Conservation (phyloP, 2,329 filamentous ascomycete species). For the Aspergillaceae sp. region DNA sequence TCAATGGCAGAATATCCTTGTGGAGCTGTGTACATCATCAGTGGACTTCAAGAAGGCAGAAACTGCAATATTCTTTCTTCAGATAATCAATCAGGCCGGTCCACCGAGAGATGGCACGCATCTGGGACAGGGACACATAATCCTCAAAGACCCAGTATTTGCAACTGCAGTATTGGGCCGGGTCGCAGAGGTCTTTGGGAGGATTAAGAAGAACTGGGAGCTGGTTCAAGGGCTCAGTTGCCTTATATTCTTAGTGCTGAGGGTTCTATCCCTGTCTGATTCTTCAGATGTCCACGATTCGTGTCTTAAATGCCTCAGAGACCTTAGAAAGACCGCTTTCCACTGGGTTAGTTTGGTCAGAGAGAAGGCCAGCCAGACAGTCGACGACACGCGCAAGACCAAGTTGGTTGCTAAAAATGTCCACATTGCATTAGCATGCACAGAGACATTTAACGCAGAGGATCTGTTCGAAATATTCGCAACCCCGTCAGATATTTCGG, state of each 20-base stretch:
- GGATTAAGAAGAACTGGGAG: slow-evolving; percentile 46
- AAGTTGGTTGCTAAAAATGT: slow-evolving; percentile 27
- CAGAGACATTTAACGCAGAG: slow-evolving; percentile 41
- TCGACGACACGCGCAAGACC: slow-evolving; percentile 18
- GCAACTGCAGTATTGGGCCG: slow-evolving; percentile 21
- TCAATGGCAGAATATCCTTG: slow-evolving; percentile 50
- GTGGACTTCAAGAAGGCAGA: slow-evolving; percentile 46
- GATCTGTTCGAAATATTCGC: slow-evolving; percentile 13
- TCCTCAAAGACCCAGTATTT: slow-evolving; percentile 18
- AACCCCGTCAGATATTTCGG: slow-evolving; percentile 16
- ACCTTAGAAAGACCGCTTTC: slow-evolving; percentile 27
- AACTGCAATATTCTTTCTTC: slow-evolving; percentile 41
- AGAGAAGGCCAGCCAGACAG: slow-evolving; percentile 13
- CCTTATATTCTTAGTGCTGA: slow-evolving; percentile 35
- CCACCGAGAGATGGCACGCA: slow-evolving; percentile 9
- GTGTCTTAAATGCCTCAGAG: slow-evolving; percentile 24
- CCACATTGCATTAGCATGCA: slow-evolving; percentile 37
- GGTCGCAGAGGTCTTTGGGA: slow-evolving; percentile 23
- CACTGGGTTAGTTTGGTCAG: slow-evolving; percentile 35
- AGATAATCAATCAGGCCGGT: slow-evolving; percentile 44
- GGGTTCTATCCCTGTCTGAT: slow-evolving; percentile 36
- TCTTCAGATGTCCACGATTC: slow-evolving; percentile 9
- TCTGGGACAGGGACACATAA: slow-evolving; percentile 15
- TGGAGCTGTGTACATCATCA: slow-evolving; percentile 39
- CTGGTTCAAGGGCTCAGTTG: slow-evolving; percentile 33